Evolutionary conservation across 495 filamentous ascomycete species (phyloP).

Genomic region (Tetracladium marchalianum): DNA sequence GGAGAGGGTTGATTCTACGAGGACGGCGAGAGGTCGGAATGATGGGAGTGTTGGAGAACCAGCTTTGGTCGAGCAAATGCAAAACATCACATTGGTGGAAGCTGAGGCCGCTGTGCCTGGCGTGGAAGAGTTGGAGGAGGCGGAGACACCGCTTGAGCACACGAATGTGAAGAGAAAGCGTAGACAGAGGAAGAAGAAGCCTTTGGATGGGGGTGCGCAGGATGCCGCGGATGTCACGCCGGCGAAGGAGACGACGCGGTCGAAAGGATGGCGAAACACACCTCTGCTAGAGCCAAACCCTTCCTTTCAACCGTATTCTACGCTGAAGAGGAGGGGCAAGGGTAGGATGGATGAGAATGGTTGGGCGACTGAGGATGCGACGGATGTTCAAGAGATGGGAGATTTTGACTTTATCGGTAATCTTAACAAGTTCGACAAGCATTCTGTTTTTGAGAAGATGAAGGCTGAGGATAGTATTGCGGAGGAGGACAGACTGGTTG

Average conservation of each 20-base stretch:
- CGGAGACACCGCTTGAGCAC: slow-evolving; percentile 24
- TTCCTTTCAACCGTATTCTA: slow-evolving; percentile 45
- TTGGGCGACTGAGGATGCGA: slow-evolving; percentile 94
- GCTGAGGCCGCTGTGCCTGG: slow-evolving; percentile 2
- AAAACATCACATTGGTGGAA: slow-evolving; percentile 7
- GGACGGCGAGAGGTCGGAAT: slow-evolving; percentile 7
- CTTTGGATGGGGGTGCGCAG: background rate
- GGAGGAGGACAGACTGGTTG: slow-evolving; percentile 80
- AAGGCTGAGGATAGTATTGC: slow-evolving; percentile 77
- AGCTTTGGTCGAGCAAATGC: slow-evolving; percentile 10
- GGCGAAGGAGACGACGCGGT: slow-evolving; percentile 9
- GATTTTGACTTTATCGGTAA: slow-evolving; percentile 90
- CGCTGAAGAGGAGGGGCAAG: slow-evolving; percentile 40
- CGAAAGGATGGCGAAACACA: slow-evolving; percentile 74
- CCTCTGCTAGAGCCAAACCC: slow-evolving; percentile 58
- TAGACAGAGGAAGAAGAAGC: slow-evolving; percentile 5
- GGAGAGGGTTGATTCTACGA: slow-evolving; percentile 8
- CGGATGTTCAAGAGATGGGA: slow-evolving; percentile 88
- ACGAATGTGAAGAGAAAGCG: slow-evolving; percentile 4
- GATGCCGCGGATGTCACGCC: slow-evolving; percentile 6
- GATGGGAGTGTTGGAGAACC: slow-evolving; percentile 1
- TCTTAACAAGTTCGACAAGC: slow-evolving; percentile 90
- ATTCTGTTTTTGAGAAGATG: slow-evolving; percentile 77
- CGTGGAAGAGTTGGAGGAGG: slow-evolving; percentile 8
- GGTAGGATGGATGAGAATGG: slow-evolving; percentile 58